Base-by-base conservation (phyloP, 257 asterid genomes). In the Forsythia viridissima region DNA sequence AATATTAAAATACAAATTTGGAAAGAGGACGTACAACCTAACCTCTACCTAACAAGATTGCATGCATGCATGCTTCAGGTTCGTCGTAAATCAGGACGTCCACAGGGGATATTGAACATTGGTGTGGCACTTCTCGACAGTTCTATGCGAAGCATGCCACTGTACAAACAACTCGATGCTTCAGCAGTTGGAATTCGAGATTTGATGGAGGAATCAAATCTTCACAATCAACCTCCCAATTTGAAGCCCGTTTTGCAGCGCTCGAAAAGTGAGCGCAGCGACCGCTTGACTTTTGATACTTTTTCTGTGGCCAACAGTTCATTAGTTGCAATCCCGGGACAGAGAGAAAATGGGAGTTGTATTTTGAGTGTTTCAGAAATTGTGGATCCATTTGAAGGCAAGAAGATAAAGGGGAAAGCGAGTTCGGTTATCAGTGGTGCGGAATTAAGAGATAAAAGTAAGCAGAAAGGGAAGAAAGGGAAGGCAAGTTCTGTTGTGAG, bases 81-180 rank as follows among this genome's bases (percentile, higher is more conserved):
- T 37, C 97, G 97, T 5, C 90, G 97, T 73, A 94, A 96, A 63
- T 94, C 98, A 1, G 98, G 98, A 2, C 91, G 97, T 38, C 97
- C 97, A 9, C 98, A 92, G 48, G 97, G 98, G 4, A 92, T 92
- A 81, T 70, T 92, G 65, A 94, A 94, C 84, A 89, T 94, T 20
- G 98, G 98, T 0, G 97, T 92, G 79, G 90, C 97, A 65, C 80
- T 94, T 37, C 92, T 94, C 0, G 98, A 88, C 52, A 84, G 91
- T 72, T 85, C 97, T 0, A 91, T 86, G 97, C 80, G 94, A 76
- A 90, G 97, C 87, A 94, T 92, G 98, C 92, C 97, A 1, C 71
- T 92, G 59, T 91, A 91, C 85, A 77, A 83, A 11, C 94, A 91
- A 36, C 84, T 88, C 36, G 86, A 89, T 74, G 77, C 88, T 72